phyloP scores from a whole-genome alignment of 2,329 filamentous ascomycete species.

The Cercospora zeina region DNA sequence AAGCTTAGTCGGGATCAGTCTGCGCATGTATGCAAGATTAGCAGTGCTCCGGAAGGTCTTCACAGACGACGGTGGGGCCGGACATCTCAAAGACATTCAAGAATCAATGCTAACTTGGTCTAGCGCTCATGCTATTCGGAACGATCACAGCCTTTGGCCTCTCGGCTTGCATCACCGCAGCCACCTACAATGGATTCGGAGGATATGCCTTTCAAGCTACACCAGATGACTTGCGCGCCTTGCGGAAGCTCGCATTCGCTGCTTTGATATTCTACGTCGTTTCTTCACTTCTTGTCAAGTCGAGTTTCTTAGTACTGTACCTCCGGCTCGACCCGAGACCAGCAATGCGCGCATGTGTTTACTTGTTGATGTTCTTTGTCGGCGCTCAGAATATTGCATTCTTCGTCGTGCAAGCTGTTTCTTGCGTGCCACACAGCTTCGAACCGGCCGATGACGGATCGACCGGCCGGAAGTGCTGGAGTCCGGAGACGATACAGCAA shows the following conservation, averaged over 20 bases:
- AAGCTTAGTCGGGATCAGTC: conserved; percentile 16
- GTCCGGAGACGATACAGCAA: conserved; percentile 12
- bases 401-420: conserved; percentile 15
- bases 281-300: conserved; percentile 21
- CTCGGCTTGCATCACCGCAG: conserved; percentile 17
- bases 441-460: neutral
- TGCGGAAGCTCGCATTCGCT: conserved; percentile 21
- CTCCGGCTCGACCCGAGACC: conserved; percentile 22
- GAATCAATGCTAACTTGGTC: conserved; percentile 4
- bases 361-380: conserved; percentile 18
- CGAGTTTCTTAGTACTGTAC: conserved; percentile 23
- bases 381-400: conserved; percentile 12
- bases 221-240: neutral
- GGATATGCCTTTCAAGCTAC: conserved; percentile 11
- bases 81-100: neutral
- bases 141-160: conserved; percentile 21
- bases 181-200: conserved; percentile 23
- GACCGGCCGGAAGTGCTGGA: conserved; percentile 17
- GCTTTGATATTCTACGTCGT: conserved; percentile 17
- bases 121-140: conserved; percentile 22
- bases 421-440: conserved; percentile 17
- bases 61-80: conserved; percentile 24
- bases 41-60: conserved; percentile 23
- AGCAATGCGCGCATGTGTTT: conserved; percentile 23
- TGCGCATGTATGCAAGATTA: conserved; percentile 22